phyloP scores from a whole-genome alignment of 2,329 filamentous ascomycete genomes.

The Cladosporium velox region DNA sequence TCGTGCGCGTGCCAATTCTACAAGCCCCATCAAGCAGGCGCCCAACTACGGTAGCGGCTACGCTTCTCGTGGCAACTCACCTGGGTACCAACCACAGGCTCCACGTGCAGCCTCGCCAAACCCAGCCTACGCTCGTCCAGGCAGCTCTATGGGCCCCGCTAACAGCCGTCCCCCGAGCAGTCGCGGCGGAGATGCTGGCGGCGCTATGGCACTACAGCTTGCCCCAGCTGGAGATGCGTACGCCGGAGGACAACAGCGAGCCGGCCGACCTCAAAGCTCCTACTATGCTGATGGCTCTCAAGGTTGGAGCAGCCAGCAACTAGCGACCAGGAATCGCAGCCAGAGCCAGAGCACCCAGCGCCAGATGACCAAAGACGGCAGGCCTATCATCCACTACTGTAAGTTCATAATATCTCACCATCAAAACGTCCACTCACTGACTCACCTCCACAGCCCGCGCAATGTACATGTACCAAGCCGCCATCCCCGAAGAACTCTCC shows the following conservation, averaged over 20 bases:
- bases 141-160: constrained; percentile 32
- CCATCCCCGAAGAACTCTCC: constrained; percentile 90
- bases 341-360: constrained; percentile 87
- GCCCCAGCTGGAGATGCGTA: constrained; percentile 43
- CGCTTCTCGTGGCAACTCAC: constrained; percentile 41
- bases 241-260: constrained; percentile 44
- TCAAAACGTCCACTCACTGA: not conserved
- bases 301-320: constrained; percentile 38
- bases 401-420: constrained; percentile 50
- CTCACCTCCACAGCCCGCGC: constrained; percentile 68
- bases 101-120: constrained; percentile 43
- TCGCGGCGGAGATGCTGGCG: constrained; percentile 43
- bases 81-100: constrained; percentile 40
- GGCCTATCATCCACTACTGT: constrained; percentile 92
- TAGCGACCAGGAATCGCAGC: constrained; percentile 58
- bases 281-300: constrained; percentile 40
- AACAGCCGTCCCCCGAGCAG: constrained; percentile 46
- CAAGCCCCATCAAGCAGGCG: constrained; percentile 45
- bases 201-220: constrained; percentile 48
- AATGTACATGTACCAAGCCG: constrained; percentile 90
- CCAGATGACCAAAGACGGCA: constrained; percentile 81
- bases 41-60: constrained; percentile 37
- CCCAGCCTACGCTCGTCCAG: constrained; percentile 41
- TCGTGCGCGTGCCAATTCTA: constrained; percentile 43
- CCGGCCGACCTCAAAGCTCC: constrained; percentile 45